phyloP scores from a whole-genome alignment of 2,329 filamentous ascomycete species.

The Stemphylium lycopersici region DNA sequence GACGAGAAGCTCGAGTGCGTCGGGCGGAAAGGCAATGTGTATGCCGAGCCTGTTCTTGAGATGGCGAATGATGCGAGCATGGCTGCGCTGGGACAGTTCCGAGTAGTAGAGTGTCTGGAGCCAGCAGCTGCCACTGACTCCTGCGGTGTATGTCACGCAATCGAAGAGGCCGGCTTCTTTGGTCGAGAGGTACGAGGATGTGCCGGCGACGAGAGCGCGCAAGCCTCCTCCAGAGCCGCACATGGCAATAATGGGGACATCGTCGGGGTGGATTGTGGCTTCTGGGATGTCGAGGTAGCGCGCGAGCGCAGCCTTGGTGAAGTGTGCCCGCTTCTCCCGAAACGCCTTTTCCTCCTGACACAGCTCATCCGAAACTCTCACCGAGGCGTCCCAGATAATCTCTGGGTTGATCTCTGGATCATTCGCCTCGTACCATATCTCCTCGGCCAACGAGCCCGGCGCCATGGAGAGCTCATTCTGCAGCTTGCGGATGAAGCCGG shows the following conservation, averaged over 20 bases:
- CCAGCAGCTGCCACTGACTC: constrained; percentile 97
- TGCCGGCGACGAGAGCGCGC: constrained; percentile 85
- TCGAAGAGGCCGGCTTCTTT: constrained; percentile 90
- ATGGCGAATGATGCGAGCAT: constrained; percentile 77
- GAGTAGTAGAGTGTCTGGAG: constrained; percentile 87
- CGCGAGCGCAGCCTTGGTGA: constrained; percentile 76
- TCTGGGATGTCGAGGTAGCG: constrained; percentile 81
- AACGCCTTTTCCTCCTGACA: constrained; percentile 85
- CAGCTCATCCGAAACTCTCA: constrained; percentile 80
- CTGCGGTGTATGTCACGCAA: constrained; percentile 92
- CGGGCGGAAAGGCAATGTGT: constrained; percentile 91
- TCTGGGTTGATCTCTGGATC: constrained; percentile 85
- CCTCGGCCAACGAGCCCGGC: constrained; percentile 84
- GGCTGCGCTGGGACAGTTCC: constrained; percentile 71
- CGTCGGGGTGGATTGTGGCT: constrained; percentile 84
- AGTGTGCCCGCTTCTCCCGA: constrained; percentile 68
- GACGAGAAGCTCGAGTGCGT: constrained; percentile 79
- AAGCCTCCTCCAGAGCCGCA: constrained; percentile 93
- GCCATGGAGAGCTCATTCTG: constrained; percentile 87
- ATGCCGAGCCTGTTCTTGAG: constrained; percentile 82
- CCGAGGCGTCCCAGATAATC: constrained; percentile 78
- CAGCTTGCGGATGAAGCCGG: constrained; percentile 78
- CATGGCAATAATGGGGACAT: constrained; percentile 91
- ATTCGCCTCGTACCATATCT: constrained; percentile 91
- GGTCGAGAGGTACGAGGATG: constrained; percentile 83